Conservation (phyloP, 768 basidiomycete species). For the Mycena latifolia region DNA sequence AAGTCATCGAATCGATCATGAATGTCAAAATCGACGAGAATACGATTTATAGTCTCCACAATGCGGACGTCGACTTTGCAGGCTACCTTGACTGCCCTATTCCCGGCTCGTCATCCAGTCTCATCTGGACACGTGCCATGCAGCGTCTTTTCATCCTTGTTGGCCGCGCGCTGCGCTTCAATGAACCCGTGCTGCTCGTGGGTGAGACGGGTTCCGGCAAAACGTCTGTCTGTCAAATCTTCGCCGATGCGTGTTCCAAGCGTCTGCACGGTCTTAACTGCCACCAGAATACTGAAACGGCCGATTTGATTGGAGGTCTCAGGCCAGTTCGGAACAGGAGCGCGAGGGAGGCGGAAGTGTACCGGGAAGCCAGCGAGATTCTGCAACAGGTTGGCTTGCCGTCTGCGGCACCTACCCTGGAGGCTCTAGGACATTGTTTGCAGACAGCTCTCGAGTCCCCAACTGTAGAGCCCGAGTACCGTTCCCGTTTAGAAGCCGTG, state of each 20-base stretch:
- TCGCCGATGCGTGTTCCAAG: slow-evolving; percentile 74
- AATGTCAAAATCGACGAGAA: slow-evolving; percentile 85
- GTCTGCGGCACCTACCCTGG: slow-evolving; percentile 36
- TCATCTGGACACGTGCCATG: slow-evolving; percentile 96
- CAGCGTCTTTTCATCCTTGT: slow-evolving; percentile 89
- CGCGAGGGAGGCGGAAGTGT: slow-evolving; percentile 62
- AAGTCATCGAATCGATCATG: slow-evolving; percentile 92
- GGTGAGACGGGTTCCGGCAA: slow-evolving; percentile 99
- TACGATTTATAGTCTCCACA: slow-evolving; percentile 72
- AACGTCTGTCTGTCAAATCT: slow-evolving; percentile 95
- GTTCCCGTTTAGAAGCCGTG: slow-evolving; percentile 52
- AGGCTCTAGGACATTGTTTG: slow-evolving; percentile 44
- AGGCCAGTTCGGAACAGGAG: slow-evolving; percentile 87
- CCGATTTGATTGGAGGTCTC: slow-evolving; percentile 94
- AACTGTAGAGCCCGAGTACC: slow-evolving; percentile 46
- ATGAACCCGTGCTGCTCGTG: slow-evolving; percentile 95
- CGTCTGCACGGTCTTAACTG: slow-evolving; percentile 86
- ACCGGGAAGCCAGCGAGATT: slow-evolving; percentile 54
- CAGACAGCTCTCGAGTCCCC: slow-evolving; percentile 43
- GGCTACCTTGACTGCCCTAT: slow-evolving; percentile 68
- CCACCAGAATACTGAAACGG: slow-evolving; percentile 98
- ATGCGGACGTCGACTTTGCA: slow-evolving; percentile 52
- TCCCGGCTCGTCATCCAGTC: slow-evolving; percentile 55
- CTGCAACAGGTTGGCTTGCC: slow-evolving; percentile 58
- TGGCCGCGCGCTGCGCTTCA: slow-evolving; percentile 85